Conservation (phyloP, 2,329 filamentous ascomycete species). For the Penicillium sp. region DNA sequence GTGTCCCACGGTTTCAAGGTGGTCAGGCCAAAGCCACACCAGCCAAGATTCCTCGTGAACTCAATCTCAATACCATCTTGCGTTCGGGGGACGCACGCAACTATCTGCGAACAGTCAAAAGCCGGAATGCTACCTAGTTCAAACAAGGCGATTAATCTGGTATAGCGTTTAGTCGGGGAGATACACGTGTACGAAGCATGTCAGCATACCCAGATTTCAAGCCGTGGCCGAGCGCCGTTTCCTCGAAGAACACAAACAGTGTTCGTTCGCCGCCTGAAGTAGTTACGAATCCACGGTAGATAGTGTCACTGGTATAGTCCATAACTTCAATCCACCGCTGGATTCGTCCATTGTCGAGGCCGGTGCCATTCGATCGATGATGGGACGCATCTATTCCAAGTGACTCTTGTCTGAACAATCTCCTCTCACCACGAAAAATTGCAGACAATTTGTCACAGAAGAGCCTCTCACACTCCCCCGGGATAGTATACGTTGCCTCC, state of each 20-base stretch:
- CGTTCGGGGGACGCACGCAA: conserved; percentile 79
- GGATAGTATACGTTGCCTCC: conserved; percentile 95
- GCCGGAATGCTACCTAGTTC: conserved; percentile 77
- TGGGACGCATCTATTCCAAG: conserved; percentile 77
- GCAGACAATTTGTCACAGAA: conserved; percentile 94
- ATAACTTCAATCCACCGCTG: conserved; percentile 45
- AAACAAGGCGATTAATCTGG: conserved; percentile 83
- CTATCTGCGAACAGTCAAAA: conserved; percentile 75
- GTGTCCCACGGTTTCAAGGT: conserved; percentile 75
- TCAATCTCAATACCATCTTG: conserved; percentile 67
- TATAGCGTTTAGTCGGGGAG: conserved; percentile 7
- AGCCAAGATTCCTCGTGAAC: conserved; percentile 79
- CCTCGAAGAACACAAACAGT: conserved; percentile 88
- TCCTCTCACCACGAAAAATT: conserved; percentile 96
- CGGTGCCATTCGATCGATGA: conserved; percentile 37
- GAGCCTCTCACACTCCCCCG: conserved; percentile 99
- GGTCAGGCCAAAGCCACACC: conserved; percentile 87
- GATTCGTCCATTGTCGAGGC: conserved; percentile 30
- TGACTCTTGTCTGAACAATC: conserved; percentile 76
- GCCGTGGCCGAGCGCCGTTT: conserved; percentile 72
- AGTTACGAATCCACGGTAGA: conserved; percentile 84
- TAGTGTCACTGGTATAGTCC: conserved; percentile 83
- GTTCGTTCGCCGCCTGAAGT: conserved; percentile 72
- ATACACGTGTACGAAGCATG: not conserved
- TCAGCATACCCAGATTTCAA: conserved; percentile 81